Conservation (phyloP, 306 rosid species). For the Gastrolobium villosum region DNA sequence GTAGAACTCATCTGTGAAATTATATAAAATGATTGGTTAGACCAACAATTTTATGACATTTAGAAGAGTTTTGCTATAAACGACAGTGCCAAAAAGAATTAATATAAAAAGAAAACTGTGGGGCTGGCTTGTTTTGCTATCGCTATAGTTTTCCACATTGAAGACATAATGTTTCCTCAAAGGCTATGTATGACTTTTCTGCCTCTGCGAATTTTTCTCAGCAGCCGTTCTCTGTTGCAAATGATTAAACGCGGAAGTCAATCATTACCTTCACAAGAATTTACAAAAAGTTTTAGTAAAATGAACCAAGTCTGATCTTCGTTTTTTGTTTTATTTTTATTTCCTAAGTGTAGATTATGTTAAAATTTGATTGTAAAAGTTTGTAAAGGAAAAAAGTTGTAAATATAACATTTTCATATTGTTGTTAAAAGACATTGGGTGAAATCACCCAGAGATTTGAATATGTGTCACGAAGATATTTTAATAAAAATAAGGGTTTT, state of each 20-base stretch:
- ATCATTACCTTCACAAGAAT: constrained; percentile 37
- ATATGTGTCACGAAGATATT: too few relatives aligned
- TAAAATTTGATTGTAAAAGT: too few relatives aligned
- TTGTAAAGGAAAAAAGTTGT: too few relatives aligned
- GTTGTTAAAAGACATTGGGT: too few relatives aligned
- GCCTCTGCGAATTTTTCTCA: constrained; percentile 30
- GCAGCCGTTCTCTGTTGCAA: constrained; percentile 48
- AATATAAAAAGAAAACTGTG: neutral
- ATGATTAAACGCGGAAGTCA: constrained; percentile 50
- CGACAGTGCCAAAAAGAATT: neutral
- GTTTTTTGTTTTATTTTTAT: neutral
- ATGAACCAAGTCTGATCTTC: neutral
- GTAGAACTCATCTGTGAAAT: neutral
- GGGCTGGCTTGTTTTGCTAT: neutral
- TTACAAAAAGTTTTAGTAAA: neutral
- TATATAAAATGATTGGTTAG: constrained; percentile 14
- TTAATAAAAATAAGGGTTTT: too few relatives aligned
- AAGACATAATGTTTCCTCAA: neutral
- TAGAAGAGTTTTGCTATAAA: neutral
- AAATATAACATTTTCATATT: too few relatives aligned
- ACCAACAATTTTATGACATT: constrained; percentile 1
- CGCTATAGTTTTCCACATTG: neutral
- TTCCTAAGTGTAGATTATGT: too few relatives aligned
- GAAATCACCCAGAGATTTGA: too few relatives aligned
- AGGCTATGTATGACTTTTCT: constrained; percentile 1